Conservation (phyloP, 2,329 filamentous ascomycete species). For the Neobulgaria alba region DNA sequence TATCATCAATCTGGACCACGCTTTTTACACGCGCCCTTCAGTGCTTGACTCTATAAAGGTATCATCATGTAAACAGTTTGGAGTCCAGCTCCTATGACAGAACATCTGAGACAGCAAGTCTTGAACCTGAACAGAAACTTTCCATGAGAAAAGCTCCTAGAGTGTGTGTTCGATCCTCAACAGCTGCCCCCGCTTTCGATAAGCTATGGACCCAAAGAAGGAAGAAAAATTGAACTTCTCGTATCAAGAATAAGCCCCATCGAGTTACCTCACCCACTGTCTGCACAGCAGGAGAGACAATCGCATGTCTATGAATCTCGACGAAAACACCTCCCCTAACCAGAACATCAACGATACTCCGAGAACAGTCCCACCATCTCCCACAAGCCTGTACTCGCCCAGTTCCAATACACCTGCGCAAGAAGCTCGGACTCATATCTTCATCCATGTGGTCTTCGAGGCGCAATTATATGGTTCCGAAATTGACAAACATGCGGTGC, state of each 20-base stretch:
- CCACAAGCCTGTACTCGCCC: constrained; percentile 23
- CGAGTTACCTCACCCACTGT: constrained; percentile 70
- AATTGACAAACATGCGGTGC: constrained; percentile 26
- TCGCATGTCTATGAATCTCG: constrained; percentile 98
- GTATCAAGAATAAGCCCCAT: constrained; percentile 99
- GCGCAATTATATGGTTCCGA: constrained; percentile 22
- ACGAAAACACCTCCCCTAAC: constrained; percentile 66
- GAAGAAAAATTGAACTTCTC: constrained; percentile 70
- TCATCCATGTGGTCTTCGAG: constrained; percentile 58
- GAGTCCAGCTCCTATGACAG: constrained; percentile 63
- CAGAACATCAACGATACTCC: constrained; percentile 35
- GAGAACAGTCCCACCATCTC: constrained; percentile 34
- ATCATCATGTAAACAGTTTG: constrained; percentile 71
- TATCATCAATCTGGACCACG: constrained; percentile 36
- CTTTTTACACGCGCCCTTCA: constrained; percentile 48
- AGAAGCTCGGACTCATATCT: constrained; percentile 75
- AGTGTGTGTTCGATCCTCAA: constrained; percentile 18
- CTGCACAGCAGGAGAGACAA: constrained; percentile 50
- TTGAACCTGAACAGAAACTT: constrained; percentile 26
- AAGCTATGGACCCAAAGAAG: constrained; percentile 43
- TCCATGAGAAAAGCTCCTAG: constrained; percentile 27
- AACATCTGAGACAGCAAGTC: constrained; percentile 39
- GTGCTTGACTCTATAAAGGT: constrained; percentile 99
- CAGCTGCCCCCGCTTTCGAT: constrained; percentile 39
- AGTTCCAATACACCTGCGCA: constrained; percentile 29